phyloP scores from a whole-genome alignment of 306 rosid species.

The Quercus dentata region DNA sequence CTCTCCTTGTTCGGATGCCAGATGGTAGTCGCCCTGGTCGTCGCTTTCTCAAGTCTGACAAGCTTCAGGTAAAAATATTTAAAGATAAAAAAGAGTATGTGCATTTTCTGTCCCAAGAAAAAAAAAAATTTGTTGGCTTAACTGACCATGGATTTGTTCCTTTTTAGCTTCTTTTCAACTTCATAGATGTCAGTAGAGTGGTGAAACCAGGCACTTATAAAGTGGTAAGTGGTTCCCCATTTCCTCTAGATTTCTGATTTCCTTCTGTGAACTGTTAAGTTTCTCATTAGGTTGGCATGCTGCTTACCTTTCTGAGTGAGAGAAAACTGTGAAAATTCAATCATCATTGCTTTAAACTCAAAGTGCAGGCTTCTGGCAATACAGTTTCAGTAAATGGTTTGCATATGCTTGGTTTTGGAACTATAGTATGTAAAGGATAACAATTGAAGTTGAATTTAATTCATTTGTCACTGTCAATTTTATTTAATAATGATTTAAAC shows the following conservation, averaged over 20 bases:
- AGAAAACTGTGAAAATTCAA: not conserved
- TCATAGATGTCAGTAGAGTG: slow-evolving; percentile 48
- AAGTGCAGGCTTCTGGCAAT: not conserved
- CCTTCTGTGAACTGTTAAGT: not conserved
- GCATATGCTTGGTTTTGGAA: not conserved
- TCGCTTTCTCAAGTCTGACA: slow-evolving; percentile 67
- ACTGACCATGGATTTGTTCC: slow-evolving; percentile 21
- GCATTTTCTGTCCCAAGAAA: not conserved
- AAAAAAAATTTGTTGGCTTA: not conserved
- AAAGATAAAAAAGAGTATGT: not conserved
- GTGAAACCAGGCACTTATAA: slow-evolving; percentile 63
- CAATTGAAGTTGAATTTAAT: not conserved
- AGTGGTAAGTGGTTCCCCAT: slow-evolving; percentile 52
- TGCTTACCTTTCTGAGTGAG: not conserved
- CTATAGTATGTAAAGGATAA: not conserved
- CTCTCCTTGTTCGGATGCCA: slow-evolving; percentile 80
- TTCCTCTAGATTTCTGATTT: slow-evolving; percentile 19
- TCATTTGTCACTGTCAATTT: not conserved
- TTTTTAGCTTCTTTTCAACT: slow-evolving; percentile 64
- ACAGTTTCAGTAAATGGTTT: not conserved
- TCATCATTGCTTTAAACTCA: not conserved
- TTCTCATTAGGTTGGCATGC: slow-evolving; percentile 5
- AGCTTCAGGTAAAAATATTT: slow-evolving; percentile 64
- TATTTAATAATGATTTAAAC: not conserved
- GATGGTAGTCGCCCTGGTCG: slow-evolving; percentile 63